Evolutionary conservation across 768 basidiomycete species (phyloP).

Genomic region (Hericium alpestre): DNA sequence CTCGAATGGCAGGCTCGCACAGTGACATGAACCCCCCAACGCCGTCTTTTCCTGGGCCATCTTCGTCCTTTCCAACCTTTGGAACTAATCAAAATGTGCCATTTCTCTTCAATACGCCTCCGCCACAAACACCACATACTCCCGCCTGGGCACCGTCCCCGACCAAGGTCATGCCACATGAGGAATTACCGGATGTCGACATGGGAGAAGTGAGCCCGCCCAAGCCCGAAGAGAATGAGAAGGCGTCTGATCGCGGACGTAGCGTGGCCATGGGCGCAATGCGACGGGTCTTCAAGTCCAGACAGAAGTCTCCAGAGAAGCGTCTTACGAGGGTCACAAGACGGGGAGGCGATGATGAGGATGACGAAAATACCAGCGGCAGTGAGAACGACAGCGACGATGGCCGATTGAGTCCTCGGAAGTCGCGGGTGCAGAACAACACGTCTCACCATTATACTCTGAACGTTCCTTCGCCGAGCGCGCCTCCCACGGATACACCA

Average conservation of each 20-base stretch:
- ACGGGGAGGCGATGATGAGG: slow-evolving; percentile 16
- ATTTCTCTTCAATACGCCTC: slow-evolving; percentile 56
- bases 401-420: slow-evolving; percentile 11
- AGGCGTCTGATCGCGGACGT: slow-evolving; percentile 27
- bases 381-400: slow-evolving; percentile 38
- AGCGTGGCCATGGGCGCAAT: slow-evolving; percentile 55
- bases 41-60: slow-evolving; percentile 15
- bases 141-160: slow-evolving; percentile 61
- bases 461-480: slow-evolving; percentile 57
- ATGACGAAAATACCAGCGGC: slow-evolving; percentile 30
- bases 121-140: slow-evolving; percentile 29
- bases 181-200: slow-evolving; percentile 58
- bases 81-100: slow-evolving; percentile 59
- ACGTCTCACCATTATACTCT: slow-evolving; percentile 77
- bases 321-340: slow-evolving; percentile 9
- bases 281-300: slow-evolving; percentile 52
- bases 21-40: slow-evolving; percentile 31
- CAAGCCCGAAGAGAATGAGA: slow-evolving; percentile 31
- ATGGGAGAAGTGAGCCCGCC: slow-evolving; percentile 66
- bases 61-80: slow-evolving; percentile 37
- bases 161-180: slow-evolving; percentile 46
- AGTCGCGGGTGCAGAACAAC: slow-evolving; percentile 37
- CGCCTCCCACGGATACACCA: slow-evolving; percentile 54
- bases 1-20: slow-evolving; percentile 32
- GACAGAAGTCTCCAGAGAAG: slow-evolving; percentile 37